Percentiles rank a stretch among this genome's conserved stretches.
These are phyloP conservation scores for Aotearoamyces nothofagi DNA, from an alignment of 2,329 filamentous ascomycete genomes.

Conservation along the genomic window DNA sequence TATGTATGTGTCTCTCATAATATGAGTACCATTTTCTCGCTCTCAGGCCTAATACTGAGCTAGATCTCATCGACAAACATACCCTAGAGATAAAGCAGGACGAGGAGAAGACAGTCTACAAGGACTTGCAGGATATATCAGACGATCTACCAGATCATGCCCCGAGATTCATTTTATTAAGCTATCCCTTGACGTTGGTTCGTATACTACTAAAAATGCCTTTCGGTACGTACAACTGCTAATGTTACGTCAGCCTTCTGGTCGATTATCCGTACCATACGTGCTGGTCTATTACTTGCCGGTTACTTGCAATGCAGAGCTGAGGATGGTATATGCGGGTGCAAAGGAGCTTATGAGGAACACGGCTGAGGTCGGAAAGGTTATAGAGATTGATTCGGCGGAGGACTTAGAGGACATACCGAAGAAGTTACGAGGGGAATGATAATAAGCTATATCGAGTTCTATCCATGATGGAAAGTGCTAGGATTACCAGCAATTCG, in stretches of 20 bases:
- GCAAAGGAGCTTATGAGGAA: conserved; percentile 94
- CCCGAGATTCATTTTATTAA: conserved; percentile 78
- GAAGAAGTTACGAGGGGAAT: conserved; percentile 39
- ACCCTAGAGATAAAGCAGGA: conserved; percentile 80
- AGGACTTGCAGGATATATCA: conserved; percentile 60
- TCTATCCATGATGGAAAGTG: too few relatives aligned
- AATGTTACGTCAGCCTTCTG: conserved; percentile 51
- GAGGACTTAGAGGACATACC: conserved; percentile 80
- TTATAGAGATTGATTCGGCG: conserved; percentile 69
- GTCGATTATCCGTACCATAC: conserved; percentile 79
- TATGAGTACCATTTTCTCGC: background rate
- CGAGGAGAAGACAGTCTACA: conserved; percentile 64
- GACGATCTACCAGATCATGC: conserved; percentile 89
- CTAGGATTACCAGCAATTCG: too few relatives aligned
- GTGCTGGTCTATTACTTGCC: conserved; percentile 92
- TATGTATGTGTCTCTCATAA: conserved; percentile 54
- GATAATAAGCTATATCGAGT: too few relatives aligned
- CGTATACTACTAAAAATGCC: conserved; percentile 12
- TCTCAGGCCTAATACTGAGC: background rate
- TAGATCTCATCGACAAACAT: conserved; percentile 81
- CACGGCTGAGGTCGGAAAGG: conserved; percentile 74
- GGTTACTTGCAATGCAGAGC: conserved; percentile 72
- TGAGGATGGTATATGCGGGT: conserved; percentile 87
- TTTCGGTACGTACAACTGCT: too few relatives aligned
- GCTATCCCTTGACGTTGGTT: conserved; percentile 80